A percentile compares a stretch with the other conserved stretches of the same genome.
phyloP scores from a whole-genome alignment of 2,329 filamentous ascomycete genomes.

The Cyphellophora europaea region DNA sequence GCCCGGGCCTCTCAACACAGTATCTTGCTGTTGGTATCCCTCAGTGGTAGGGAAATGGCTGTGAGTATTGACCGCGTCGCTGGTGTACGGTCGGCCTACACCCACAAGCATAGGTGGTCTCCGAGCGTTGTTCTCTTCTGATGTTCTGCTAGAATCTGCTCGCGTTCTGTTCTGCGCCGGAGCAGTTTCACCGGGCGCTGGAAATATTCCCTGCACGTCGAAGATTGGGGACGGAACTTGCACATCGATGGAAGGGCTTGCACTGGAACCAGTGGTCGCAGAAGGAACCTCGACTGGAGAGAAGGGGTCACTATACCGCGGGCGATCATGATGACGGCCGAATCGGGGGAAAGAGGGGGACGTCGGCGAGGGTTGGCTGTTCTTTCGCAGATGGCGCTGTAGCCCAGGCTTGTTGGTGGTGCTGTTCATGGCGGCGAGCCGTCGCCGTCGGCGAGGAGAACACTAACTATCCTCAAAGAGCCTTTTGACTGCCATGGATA shows the following conservation, averaged over 20 bases:
- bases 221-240: constrained; percentile 10
- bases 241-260: constrained; percentile 13
- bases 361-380: constrained; percentile 15
- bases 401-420: constrained; percentile 6
- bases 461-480: no score
- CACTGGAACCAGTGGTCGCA: constrained; percentile 9
- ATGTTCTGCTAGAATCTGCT: constrained; percentile 7
- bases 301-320: constrained; percentile 10
- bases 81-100: constrained; percentile 13
- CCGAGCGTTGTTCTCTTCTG: constrained; percentile 12
- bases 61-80: constrained; percentile 9
- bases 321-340: constrained; percentile 12
- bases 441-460: no score
- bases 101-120: constrained; percentile 10
- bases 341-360: constrained; percentile 14
- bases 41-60: no score
- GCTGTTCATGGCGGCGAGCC: no score
- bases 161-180: no score
- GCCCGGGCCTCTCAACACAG: no score
- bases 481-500: no score
- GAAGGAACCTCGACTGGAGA: constrained; percentile 11
- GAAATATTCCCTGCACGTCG: no score
- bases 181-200: no score
- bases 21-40: no score
- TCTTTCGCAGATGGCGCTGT: constrained; percentile 16